Base-by-base conservation (phyloP, 352 stramenopile species). In the Pythium scleroteichum region DNA sequence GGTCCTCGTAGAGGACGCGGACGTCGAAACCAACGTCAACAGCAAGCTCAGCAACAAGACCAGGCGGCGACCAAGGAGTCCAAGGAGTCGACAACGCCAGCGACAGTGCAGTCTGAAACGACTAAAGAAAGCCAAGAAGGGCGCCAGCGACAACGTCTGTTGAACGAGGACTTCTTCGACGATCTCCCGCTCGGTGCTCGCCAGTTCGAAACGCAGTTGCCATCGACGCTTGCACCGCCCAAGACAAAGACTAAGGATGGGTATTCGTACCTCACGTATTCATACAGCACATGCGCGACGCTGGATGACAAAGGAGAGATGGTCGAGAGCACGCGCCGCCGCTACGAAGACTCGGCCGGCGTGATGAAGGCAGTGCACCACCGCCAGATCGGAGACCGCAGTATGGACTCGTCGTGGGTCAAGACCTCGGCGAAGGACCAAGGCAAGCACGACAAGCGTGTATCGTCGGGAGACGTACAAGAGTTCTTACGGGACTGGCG, bases 321-420 rank as follows among this genome's bases (percentile, higher is more conserved):
- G 29, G 68, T 90, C 45, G 69, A 73, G 53, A 92, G 80, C 58
- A 84, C 69, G 39, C 79, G 80, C 13, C 80, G 78, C 10, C 80
- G 79, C 45, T 88, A 87, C 58, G 73, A 92, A 50, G 76, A 90
- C 64, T 88, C 81, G 41, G 59, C 54, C 10, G 79, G 80, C 12
- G 66, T 69, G 1, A 62, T 92, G 50, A 90, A 90, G 68, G 80
- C 79, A 19, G 71, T 80, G 42, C 83, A 90, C 59, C 71, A 71
- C 27, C 81, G 78, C 27, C 52, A 73, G 45, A 79, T 90, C 4
- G 75, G 73, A 33, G 65, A 63, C 10, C 64, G 60, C 4, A 59
- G 26, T 22, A 35, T 92, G 1, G 64, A 86, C 53, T 82, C 75
- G 35, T 80, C 68, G 61, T 92, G 83, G 80, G 65, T 72, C 45